Evolutionary conservation across 345 rosid species (phyloP).

Genomic region (Melaleuca alternifolia): DNA sequence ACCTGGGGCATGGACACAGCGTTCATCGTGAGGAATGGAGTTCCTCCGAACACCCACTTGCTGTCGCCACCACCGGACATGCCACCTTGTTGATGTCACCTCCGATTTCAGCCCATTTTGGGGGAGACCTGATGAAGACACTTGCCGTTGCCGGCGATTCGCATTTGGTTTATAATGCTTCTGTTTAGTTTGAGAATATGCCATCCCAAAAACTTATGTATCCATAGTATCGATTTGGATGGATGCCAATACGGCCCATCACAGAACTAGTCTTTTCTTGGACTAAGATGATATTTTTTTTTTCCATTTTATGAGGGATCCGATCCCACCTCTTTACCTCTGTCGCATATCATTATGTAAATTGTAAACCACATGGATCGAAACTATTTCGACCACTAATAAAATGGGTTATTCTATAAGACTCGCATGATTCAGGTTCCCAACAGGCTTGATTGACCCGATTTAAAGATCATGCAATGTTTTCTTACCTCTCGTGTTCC

Average conservation of each 20-base stretch:
- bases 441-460: neutral
- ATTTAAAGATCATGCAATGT: neutral
- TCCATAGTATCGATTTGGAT: neutral
- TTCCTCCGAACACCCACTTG: neutral
- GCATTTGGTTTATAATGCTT: neutral
- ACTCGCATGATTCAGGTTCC: neutral
- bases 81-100: slow-evolving; percentile 17
- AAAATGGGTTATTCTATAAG: neutral
- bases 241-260: neutral
- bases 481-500: neutral
- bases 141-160: neutral
- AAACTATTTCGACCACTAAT: neutral
- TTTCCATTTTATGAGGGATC: neutral
- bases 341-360: neutral
- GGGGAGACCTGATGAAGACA: slow-evolving; percentile 1
- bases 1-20: slow-evolving; percentile 28
- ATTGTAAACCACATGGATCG: neutral
- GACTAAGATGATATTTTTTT: neutral
- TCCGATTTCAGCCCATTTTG: neutral
- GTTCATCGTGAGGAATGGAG: slow-evolving; percentile 19
- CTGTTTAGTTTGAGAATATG: neutral
- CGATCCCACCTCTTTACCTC: neutral
- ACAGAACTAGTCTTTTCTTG: neutral
- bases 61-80: slow-evolving; percentile 22
- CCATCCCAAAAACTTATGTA: neutral